A percentile compares a stretch with the other conserved stretches of the same genome.
phyloP scores from a whole-genome alignment of 345 rosid genomes.

The Eucalyptus camaldulensis region DNA sequence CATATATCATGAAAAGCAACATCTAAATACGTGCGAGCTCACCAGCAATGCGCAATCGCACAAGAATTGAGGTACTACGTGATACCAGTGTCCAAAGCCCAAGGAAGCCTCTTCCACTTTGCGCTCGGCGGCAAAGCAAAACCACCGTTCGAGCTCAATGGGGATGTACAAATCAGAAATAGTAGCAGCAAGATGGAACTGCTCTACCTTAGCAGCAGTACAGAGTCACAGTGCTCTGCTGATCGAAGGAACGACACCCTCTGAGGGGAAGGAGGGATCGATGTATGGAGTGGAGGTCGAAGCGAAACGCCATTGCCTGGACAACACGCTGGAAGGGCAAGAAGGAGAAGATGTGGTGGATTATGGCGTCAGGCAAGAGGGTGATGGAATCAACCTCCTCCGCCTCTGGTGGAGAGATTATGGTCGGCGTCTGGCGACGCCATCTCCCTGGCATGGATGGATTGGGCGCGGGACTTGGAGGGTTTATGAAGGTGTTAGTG shows the following conservation, averaged over 20 bases:
- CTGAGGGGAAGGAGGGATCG: background rate
- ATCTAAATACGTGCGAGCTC: background rate
- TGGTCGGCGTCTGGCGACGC: too few species aligned
- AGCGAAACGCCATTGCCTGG: background rate
- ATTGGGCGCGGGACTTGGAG: too few species aligned
- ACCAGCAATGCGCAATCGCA: background rate
- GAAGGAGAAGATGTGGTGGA: too few species aligned
- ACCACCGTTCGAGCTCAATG: background rate
- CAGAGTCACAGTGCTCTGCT: background rate
- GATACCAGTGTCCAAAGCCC: background rate
- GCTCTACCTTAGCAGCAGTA: background rate
- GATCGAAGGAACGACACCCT: too few species aligned
- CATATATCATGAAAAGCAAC: background rate
- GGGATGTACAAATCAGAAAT: background rate
- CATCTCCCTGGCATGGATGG: too few species aligned
- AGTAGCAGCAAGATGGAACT: background rate
- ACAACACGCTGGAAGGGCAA: background rate
- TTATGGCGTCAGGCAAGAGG: too few species aligned
- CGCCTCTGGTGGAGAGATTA: too few species aligned
- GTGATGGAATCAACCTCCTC: too few species aligned
- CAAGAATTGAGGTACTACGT: background rate
- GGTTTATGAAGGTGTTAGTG: too few species aligned
- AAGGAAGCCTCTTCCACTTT: background rate
- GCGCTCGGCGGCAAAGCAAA: accelerated
- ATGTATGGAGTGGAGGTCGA: background rate